Evolutionary conservation across 305 asterid species (phyloP).

Genomic region (Fraxinus baroniana): DNA sequence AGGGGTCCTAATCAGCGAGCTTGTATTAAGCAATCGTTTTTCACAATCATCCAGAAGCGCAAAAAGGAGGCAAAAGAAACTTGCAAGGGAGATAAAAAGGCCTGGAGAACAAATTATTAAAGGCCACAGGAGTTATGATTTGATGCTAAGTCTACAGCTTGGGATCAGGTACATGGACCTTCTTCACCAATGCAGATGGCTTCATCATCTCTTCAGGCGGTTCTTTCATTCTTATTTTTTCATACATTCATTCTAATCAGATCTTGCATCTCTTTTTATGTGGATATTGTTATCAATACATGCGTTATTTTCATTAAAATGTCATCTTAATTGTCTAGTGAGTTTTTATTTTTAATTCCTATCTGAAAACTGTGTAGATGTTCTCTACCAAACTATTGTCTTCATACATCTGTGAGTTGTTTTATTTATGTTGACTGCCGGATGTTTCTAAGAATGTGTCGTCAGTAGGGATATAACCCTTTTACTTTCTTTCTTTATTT

Average conservation of each 20-base stretch:
- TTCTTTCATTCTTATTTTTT: slow-evolving; percentile 3
- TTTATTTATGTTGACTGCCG: background rate
- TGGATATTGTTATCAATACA: background rate
- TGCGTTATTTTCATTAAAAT: background rate
- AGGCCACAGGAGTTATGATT: slow-evolving; percentile 98
- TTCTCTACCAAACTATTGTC: background rate
- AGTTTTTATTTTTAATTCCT: background rate
- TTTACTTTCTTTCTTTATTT: background rate
- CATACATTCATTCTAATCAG: background rate
- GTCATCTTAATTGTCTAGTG: background rate
- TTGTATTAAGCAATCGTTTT: slow-evolving; percentile 62
- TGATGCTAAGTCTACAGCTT: slow-evolving; percentile 96
- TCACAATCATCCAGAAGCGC: slow-evolving; percentile 72
- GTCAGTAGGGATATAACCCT: background rate
- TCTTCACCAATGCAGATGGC: slow-evolving; percentile 6
- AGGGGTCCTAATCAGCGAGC: slow-evolving; percentile 89
- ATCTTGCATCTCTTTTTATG: background rate
- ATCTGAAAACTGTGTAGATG: background rate
- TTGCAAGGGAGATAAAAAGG: slow-evolving; percentile 72
- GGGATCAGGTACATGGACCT: slow-evolving; percentile 76
- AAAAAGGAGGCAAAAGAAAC: slow-evolving; percentile 67
- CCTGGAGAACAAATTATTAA: slow-evolving; percentile 88
- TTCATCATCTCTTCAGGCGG: slow-evolving; percentile 7
- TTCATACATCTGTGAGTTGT: background rate
- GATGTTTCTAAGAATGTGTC: background rate